Base-by-base conservation (phyloP, 306 rosid species). In the Quercus cerris region DNA sequence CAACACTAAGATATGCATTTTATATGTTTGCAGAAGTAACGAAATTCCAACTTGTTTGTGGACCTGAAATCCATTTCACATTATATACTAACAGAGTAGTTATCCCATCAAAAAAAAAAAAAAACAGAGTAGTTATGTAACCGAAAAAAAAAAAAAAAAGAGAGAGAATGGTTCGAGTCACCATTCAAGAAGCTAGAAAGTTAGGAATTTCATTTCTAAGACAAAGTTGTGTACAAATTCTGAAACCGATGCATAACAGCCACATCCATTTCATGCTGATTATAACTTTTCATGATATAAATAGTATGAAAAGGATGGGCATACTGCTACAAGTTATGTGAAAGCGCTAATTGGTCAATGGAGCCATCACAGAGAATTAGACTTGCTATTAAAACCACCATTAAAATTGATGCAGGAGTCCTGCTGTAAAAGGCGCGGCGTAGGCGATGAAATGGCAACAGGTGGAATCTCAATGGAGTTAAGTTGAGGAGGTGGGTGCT, bases 401-500 rank as follows among this genome's bases (percentile, higher is more conserved):
- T 17, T 64, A 22, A 9, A 44, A 30, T 5, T 73, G 54, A 72
- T 56, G 81, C 51, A 23, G 22, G 88, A 56, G 59, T 86, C 82
- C 56, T 46, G 82, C 35, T 35, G 77, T 20, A 41, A 55, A 76
- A 82, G 70, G 52, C 61, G 71, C 14, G 63, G 6, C 10, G 80
- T 64, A 3, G 87, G 83, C 30, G 87, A 85, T 61, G 92, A 86
- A 75, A 92, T 81, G 23, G 83, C 74, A 27, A 91, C 89, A 1
- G 90, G 96, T 15, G 97, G 98, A 78, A 94, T 94, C 71, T 94
- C 95, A 61, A 80, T 81, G 28, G 92, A 78, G 41, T 86, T 83
- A 31, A 94, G 84, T 18, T 78, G 90, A 68, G 97, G 98, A 57
- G 98, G 98, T 2, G 97, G 98, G 76, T 94, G 96, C 70, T 94